Conservation (phyloP, 225 moss, liverwort and hornwort genomes). For the Antitrichia curtipendula region DNA sequence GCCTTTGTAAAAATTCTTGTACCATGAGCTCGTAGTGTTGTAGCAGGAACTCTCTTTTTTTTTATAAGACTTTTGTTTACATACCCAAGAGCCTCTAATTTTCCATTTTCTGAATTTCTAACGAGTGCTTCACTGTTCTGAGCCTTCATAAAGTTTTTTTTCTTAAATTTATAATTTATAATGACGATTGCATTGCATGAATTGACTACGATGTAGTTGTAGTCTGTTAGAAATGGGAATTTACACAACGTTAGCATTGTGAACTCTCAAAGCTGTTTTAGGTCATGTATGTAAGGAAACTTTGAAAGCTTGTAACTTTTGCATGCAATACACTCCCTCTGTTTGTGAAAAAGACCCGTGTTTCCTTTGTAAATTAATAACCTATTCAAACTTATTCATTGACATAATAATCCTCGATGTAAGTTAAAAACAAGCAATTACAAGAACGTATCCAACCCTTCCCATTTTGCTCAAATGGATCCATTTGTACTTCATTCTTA, state of each 20-base stretch:
- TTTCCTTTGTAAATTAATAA: too few relatives aligned
- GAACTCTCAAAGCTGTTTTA: neutral
- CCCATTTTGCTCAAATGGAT: neutral
- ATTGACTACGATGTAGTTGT: too few relatives aligned
- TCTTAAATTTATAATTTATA: too few relatives aligned
- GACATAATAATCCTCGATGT: neutral
- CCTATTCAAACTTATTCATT: neutral
- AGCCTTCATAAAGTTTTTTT: too few relatives aligned
- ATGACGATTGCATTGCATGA: too few relatives aligned
- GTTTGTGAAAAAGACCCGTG: too few relatives aligned
- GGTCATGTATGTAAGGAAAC: neutral
- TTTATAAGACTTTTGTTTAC: neutral
- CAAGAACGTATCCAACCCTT: neutral
- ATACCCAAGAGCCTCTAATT: neutral
- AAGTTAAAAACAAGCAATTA: too few relatives aligned
- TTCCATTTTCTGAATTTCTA: neutral
- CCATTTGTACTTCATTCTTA: neutral
- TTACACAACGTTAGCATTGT: too few relatives aligned
- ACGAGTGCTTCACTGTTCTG: neutral
- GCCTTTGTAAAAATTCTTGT: slow-evolving; percentile 19
- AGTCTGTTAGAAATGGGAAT: neutral
- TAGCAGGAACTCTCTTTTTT: neutral
- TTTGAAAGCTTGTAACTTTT: neutral
- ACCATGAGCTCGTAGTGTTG: neutral
- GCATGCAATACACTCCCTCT: neutral